These are phyloP conservation scores for Aegilops sharonensis DNA, from an alignment of 176 grass and related monocot genomes.

Conservation along the genomic window DNA sequence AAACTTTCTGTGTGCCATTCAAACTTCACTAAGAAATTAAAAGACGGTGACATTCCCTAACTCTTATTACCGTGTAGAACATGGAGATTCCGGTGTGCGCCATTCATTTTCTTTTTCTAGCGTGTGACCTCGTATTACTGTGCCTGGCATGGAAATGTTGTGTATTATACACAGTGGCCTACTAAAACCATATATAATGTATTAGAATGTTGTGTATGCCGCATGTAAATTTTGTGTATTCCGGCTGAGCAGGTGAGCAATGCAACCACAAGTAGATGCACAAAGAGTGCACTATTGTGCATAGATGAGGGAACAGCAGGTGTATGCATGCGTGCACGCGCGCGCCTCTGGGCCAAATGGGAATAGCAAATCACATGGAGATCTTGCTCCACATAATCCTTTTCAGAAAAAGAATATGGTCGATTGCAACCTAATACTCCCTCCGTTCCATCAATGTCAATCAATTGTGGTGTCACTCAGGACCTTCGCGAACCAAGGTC, in stretches of 20 bases:
- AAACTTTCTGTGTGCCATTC: background rate
- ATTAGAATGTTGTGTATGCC: background rate
- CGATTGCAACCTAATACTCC: too few species aligned
- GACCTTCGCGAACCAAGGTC: background rate
- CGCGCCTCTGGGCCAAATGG: background rate
- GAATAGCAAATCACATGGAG: too few species aligned
- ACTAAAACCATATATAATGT: background rate
- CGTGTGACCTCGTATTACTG: background rate
- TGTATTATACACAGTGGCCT: background rate
- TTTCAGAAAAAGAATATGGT: too few species aligned
- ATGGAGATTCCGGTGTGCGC: background rate
- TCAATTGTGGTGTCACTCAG: background rate
- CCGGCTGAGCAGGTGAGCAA: background rate
- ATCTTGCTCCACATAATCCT: too few species aligned
- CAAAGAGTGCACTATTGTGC: background rate
- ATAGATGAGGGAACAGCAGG: background rate
- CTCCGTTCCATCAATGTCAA: background rate
- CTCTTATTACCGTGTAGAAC: background rate
- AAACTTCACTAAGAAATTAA: background rate
- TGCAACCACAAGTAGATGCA: background rate
- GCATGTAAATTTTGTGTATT: background rate
- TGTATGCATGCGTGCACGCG: too few species aligned
- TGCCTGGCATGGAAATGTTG: background rate
- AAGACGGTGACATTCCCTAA: background rate
- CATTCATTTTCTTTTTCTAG: background rate